Percentiles rank a stretch among this genome's conserved stretches.
These are phyloP conservation scores for Turritis glabra DNA, from an alignment of 345 rosid species.

Conservation along the genomic window DNA sequence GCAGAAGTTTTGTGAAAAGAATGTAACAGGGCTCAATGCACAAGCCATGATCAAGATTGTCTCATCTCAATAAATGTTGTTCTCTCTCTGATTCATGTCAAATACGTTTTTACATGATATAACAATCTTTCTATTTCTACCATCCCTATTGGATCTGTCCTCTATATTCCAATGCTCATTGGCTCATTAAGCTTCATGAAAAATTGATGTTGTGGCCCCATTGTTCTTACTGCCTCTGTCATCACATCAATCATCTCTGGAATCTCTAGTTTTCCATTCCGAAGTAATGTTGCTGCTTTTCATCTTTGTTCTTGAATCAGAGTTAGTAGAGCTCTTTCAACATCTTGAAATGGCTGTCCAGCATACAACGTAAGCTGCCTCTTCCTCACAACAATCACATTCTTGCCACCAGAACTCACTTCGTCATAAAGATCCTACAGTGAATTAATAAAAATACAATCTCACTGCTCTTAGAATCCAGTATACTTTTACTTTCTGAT, in stretches of 20 bases:
- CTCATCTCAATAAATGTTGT: slow-evolving; percentile 33
- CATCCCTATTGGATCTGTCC: neutral
- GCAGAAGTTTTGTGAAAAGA: slow-evolving; percentile 74
- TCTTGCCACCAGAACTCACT: slow-evolving; percentile 48
- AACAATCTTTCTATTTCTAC: neutral
- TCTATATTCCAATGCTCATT: neutral
- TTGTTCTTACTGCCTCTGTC: slow-evolving; percentile 1
- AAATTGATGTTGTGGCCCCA: neutral
- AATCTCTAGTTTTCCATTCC: slow-evolving; percentile 2
- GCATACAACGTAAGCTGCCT: slow-evolving; percentile 73
- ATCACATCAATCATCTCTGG: neutral
- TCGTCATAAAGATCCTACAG: slow-evolving; percentile 63
- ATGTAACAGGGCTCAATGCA: slow-evolving; percentile 56
- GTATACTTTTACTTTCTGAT: neutral
- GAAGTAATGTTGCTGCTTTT: neutral
- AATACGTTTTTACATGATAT: slow-evolving; percentile 32
- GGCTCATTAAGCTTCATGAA: neutral
- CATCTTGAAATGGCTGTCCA: slow-evolving; percentile 73
- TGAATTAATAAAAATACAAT: neutral
- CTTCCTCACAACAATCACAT: slow-evolving; percentile 66
- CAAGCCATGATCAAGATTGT: slow-evolving; percentile 66
- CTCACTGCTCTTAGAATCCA: neutral
- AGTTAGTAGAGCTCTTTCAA: slow-evolving; percentile 60
- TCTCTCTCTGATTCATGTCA: slow-evolving; percentile 16
- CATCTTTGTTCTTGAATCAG: slow-evolving; percentile 45